phyloP scores from a whole-genome alignment of 2,329 filamentous ascomycete genomes.

The Claviceps sp. region DNA sequence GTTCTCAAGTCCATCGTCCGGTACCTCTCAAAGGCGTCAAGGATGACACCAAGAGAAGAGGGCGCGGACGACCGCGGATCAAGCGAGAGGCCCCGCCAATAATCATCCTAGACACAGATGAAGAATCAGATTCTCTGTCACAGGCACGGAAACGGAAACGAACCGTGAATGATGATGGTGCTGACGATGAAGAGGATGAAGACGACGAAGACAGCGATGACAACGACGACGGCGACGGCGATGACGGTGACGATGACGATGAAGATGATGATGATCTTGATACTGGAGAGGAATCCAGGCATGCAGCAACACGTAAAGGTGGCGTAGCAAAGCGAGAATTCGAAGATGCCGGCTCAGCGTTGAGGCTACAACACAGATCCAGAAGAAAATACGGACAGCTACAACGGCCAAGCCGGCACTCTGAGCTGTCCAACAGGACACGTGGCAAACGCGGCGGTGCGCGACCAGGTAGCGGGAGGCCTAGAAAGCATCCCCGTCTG shows the following conservation, averaged over 20 bases:
- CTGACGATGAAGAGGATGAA: conserved; percentile 1
- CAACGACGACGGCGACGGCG: neutral
- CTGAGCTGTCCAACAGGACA: conserved; percentile 19
- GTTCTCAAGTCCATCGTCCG: conserved; percentile 7
- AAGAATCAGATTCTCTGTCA: conserved; percentile 4
- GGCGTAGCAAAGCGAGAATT: conserved; percentile 13
- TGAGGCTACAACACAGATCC: conserved; percentile 15
- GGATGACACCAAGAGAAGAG: conserved; percentile 13
- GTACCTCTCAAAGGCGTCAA: conserved; percentile 13
- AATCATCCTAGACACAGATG: conserved; percentile 7
- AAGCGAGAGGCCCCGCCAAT: conserved; percentile 10
- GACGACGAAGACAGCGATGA: neutral
- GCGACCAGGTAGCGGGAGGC: conserved; percentile 24
- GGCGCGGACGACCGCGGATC: conserved; percentile 6
- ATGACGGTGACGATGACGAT: conserved; percentile 12
- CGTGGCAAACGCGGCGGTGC: conserved; percentile 25
- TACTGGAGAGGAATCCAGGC: conserved; percentile 14
- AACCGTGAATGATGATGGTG: conserved; percentile 15
- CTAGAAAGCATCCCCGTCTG: conserved; percentile 24
- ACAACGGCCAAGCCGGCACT: conserved; percentile 7
- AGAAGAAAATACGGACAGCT: conserved; percentile 5
- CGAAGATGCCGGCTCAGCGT: conserved; percentile 12
- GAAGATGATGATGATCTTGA: conserved; percentile 5
- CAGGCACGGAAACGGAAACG: conserved; percentile 18
- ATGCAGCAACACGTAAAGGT: conserved; percentile 8